These are phyloP conservation scores for Heterococcus sp. DNA, from an alignment of 108 stramenopile genomes.

Conservation along the genomic window DNA sequence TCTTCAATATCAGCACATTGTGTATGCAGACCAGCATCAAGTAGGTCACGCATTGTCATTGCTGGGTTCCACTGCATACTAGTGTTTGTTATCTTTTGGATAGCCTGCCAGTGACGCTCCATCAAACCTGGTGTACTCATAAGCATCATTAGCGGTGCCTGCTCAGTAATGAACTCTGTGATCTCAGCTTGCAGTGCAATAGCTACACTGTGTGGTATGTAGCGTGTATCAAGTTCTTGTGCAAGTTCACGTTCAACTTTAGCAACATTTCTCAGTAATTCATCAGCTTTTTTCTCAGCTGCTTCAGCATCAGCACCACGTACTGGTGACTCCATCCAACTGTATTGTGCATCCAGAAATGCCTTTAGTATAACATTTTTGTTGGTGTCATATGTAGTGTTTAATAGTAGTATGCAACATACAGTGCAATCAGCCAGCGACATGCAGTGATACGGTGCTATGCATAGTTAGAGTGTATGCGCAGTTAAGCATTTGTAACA, in stretches of 20 bases:
- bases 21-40: slow-evolving; percentile 59
- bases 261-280: slow-evolving; percentile 38
- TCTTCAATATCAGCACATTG: slow-evolving; percentile 51
- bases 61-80: slow-evolving; percentile 26
- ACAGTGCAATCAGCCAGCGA: no score
- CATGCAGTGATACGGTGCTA: no score
- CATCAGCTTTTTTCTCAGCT: slow-evolving; percentile 57
- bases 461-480: no score
- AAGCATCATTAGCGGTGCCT: slow-evolving; percentile 61
- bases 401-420: no score
- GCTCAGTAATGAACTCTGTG: slow-evolving; percentile 54
- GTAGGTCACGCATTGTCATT: slow-evolving; percentile 44
- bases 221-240: slow-evolving; percentile 45
- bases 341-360: slow-evolving; percentile 31
- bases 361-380: no score
- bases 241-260: slow-evolving; percentile 54
- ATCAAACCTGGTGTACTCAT: slow-evolving; percentile 66
- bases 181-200: slow-evolving; percentile 42
- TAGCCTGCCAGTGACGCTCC: slow-evolving; percentile 65
- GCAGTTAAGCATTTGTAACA: no score
- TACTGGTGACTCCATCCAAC: slow-evolving; percentile 36
- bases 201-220: slow-evolving; percentile 41
- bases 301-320: slow-evolving; percentile 55
- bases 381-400: no score
- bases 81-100: slow-evolving; percentile 47